Evolutionary conservation across 805 yeast genomes (phyloP).

Genomic region (Torulaspora maleeae): DNA sequence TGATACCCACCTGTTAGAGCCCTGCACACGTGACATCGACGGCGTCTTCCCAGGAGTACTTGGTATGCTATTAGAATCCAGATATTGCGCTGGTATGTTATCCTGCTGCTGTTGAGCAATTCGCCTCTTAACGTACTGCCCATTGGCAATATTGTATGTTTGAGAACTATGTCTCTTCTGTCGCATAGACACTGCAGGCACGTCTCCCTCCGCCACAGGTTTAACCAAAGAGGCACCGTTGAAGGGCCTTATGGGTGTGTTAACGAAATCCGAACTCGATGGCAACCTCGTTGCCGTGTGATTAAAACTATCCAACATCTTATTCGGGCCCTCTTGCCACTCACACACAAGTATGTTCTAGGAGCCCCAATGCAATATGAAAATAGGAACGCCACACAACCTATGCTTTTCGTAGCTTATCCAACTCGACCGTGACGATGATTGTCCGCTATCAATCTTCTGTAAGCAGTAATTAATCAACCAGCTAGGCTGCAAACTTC

Average conservation of each 20-base stretch:
- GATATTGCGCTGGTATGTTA: conserved; percentile 5
- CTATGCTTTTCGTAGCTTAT: no score
- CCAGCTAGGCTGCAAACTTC: no score
- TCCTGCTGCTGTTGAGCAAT: conserved; percentile 13
- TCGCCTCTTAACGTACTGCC: conserved; percentile 23
- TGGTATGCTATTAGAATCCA: conserved; percentile 8
- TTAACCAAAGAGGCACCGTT: neutral
- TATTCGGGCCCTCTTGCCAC: neutral
- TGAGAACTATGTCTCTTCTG: conserved; percentile 28
- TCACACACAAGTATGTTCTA: neutral
- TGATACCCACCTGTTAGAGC: conserved; percentile 4
- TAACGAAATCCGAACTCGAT: conserved; percentile 1
- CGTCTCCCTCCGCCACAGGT: neutral
- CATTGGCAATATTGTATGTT: conserved; percentile 17
- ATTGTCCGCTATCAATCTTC: no score
- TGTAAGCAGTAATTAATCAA: no score
- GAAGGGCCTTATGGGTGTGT: neutral
- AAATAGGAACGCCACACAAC: no score
- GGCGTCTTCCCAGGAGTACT: conserved; percentile 12
- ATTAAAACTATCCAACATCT: conserved; percentile 15
- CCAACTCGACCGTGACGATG: no score
- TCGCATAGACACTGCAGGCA: conserved; percentile 10
- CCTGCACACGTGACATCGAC: conserved; percentile 10
- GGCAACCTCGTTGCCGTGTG: conserved; percentile 9
- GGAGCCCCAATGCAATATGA: no score